These are phyloP conservation scores for Geoglossum cookeanum DNA, from an alignment of 2,329 filamentous ascomycete species.

Conservation along the genomic window DNA sequence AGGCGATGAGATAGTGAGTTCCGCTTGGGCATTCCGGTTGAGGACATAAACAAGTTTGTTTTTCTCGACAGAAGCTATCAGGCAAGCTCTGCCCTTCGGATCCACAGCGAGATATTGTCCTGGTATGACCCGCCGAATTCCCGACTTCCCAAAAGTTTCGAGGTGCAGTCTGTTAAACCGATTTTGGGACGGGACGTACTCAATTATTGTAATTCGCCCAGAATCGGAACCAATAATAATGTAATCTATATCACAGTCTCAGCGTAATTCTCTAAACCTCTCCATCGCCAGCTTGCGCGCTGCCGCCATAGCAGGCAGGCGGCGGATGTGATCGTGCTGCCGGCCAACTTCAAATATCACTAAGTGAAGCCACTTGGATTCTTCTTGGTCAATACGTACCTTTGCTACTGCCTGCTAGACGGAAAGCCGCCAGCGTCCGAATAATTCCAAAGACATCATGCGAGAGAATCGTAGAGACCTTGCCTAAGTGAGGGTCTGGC, in stretches of 20 bases:
- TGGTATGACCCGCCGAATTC: constrained; percentile 77
- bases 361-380: constrained; percentile 22
- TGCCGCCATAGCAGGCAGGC: constrained; percentile 1
- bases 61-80: constrained; percentile 91
- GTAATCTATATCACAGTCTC: constrained; percentile 49
- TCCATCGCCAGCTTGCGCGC: constrained; percentile 15
- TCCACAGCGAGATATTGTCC: constrained; percentile 93
- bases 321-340: constrained; percentile 24
- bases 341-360: constrained; percentile 40
- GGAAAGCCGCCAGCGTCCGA: constrained; percentile 68
- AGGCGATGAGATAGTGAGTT: constrained; percentile 91
- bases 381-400: constrained; percentile 41
- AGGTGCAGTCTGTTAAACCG: constrained; percentile 77
- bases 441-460: constrained; percentile 97
- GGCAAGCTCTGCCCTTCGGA: constrained; percentile 83
- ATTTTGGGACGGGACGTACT: constrained; percentile 75
- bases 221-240: constrained; percentile 92
- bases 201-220: constrained; percentile 80
- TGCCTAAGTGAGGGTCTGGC: constrained; percentile 68
- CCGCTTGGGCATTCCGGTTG: constrained; percentile 84
- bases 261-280: constrained; percentile 20
- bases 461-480: constrained; percentile 67
- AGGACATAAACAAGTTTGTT: constrained; percentile 99
- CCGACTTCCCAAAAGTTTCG: constrained; percentile 97
- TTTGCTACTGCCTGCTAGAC: constrained; percentile 85